These are phyloP conservation scores for Bjerkandera adusta DNA, from an alignment of 1,284 basidiomycete genomes.

Conservation along the genomic window DNA sequence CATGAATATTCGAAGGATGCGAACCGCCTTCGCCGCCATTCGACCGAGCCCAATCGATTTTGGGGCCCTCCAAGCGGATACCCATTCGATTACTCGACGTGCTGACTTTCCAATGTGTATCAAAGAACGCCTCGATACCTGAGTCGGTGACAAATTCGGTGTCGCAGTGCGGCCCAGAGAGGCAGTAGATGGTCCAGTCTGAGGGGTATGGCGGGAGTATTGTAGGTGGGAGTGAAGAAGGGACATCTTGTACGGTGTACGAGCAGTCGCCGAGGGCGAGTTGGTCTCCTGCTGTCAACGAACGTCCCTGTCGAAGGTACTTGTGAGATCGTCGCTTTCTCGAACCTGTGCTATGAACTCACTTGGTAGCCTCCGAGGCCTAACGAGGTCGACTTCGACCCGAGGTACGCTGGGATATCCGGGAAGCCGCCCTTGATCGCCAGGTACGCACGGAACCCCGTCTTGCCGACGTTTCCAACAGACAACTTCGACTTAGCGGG, in stretches of 20 bases:
- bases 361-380: constrained; percentile 62
- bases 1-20: constrained; percentile 71
- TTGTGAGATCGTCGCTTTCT: constrained; percentile 3
- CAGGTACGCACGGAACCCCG: constrained; percentile 54
- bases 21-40: constrained; percentile 71
- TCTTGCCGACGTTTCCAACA: constrained; percentile 32
- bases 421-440: constrained; percentile 63
- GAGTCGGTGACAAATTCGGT: constrained; percentile 49
- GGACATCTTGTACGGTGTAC: constrained; percentile 17
- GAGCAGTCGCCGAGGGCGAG: constrained; percentile 35
- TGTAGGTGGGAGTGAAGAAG: constrained; percentile 18
- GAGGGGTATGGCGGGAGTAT: constrained; percentile 45
- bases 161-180: constrained; percentile 66
- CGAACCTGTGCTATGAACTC: constrained; percentile 9
- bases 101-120: constrained; percentile 49
- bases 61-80: constrained; percentile 45
- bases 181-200: constrained; percentile 53
- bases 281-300: constrained; percentile 47
- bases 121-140: constrained; percentile 49
- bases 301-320: constrained; percentile 43
- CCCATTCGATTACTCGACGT: constrained; percentile 62
- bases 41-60: constrained; percentile 56
- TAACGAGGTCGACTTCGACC: constrained; percentile 62
- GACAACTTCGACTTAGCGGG: constrained; percentile 43
- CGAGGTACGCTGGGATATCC: constrained; percentile 53